Base-by-base conservation (phyloP, 495 filamentous ascomycete species). In the Neurospora sp. region DNA sequence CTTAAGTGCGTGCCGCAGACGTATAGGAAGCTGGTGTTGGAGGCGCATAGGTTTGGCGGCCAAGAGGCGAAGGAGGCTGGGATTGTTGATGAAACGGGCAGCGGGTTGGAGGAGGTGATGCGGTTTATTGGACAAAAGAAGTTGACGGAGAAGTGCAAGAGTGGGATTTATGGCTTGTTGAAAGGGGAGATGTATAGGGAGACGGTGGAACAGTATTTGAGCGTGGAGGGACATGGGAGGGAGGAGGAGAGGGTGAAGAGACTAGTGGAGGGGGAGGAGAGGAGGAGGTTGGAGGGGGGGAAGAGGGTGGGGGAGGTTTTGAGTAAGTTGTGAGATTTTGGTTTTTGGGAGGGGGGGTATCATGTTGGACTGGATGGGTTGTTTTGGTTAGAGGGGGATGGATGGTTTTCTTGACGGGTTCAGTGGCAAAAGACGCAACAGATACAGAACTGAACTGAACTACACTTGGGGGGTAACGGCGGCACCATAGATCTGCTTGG, bases 171-270 rank as follows among this genome's bases (percentile, higher is more conserved):
- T 80, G 89, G 91, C 7, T 70, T 82, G 38, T 79, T 94, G 80
- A 94, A 93, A 83, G 79, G 82, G 72, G 91, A 93, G 79, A 92
- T 93, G 89, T 93, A 89, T 77, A 79, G 88, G 9, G 88, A 90
- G 79, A 85, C 84, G 1, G 76, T 93, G 42, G 84, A 76, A 38
- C 12, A 7, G 27, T 79, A 87, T 69, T 76, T 91, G 74, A 86
- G 86, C 65, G 76, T 79, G 16, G 82, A 83, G 76, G 82, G 75
- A 22, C 73, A 78, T 20, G 72, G 72, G 12, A 81, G 74, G 12
- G 87, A 85, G 71, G 79, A 88, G 78, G 77, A 78, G 71, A 84
- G 82, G 80, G 84, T 83, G 68, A 83, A 83, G 59, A 73, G 74
- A 44, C 73, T 80, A 48, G 79, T 80, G 70, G 77, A 78, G 69